phyloP scores from a whole-genome alignment of 805 yeast species.

The Metschnikowia hibisci region DNA sequence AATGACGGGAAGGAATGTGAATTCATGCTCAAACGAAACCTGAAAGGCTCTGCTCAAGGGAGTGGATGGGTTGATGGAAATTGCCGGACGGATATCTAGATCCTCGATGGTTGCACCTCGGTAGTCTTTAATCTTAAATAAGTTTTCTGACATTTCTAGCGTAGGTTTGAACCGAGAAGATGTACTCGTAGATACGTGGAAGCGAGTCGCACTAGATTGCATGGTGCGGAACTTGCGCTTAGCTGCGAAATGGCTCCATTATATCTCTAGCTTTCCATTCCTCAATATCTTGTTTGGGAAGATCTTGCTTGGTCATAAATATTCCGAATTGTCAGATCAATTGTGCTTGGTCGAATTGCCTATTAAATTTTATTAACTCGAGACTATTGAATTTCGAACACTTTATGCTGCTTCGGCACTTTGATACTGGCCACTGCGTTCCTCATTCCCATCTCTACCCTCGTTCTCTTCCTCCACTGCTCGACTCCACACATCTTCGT shows the following conservation, averaged over 20 bases:
- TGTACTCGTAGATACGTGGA: too few species aligned
- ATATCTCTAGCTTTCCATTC: neutral
- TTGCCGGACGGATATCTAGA: slow-evolving; percentile 54
- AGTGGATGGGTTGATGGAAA: slow-evolving; percentile 48
- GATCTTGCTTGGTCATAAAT: neutral
- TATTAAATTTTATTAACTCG: too few species aligned
- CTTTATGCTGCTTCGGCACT: slow-evolving; percentile 16
- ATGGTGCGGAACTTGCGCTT: neutral
- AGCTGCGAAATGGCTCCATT: slow-evolving; percentile 2
- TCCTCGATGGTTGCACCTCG: slow-evolving; percentile 57
- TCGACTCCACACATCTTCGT: slow-evolving; percentile 81
- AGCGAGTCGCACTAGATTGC: too few species aligned
- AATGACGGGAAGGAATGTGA: slow-evolving; percentile 52
- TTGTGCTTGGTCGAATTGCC: too few species aligned
- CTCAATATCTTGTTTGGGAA: neutral
- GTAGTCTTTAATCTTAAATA: slow-evolving; percentile 36
- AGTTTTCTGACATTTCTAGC: slow-evolving; percentile 1
- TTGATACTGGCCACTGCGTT: slow-evolving; percentile 11
- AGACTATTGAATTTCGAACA: too few species aligned
- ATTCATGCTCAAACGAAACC: slow-evolving; percentile 52
- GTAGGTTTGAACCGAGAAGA: too few species aligned
- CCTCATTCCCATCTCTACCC: slow-evolving; percentile 10
- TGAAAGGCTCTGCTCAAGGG: slow-evolving; percentile 48
- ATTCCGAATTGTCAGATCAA: neutral
- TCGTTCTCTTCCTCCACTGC: slow-evolving; percentile 61